phyloP scores from a whole-genome alignment of 2,329 filamentous ascomycete genomes.

The Pestalotiopsis fici region DNA sequence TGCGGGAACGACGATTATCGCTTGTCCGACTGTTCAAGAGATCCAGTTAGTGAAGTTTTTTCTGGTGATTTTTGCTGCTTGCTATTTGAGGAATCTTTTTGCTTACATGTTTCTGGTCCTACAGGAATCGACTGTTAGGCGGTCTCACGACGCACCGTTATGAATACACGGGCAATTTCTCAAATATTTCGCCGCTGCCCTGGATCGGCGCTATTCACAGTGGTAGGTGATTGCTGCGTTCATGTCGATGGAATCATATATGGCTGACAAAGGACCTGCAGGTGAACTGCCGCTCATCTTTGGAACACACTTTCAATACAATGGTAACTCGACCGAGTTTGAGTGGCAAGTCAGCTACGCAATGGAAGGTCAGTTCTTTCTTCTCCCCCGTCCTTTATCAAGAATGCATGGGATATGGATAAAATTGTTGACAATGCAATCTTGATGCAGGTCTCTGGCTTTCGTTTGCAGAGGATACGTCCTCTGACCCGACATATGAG shows the following conservation, averaged over 20 bases:
- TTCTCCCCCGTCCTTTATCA: too few relatives aligned
- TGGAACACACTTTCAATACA: constrained; percentile 28
- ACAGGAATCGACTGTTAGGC: neutral
- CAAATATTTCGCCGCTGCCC: constrained; percentile 29
- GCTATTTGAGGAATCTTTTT: too few relatives aligned
- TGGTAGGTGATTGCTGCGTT: constrained; percentile 13
- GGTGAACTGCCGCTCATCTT: constrained; percentile 31
- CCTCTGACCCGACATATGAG: neutral
- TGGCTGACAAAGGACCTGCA: neutral
- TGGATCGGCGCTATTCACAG: constrained; percentile 32
- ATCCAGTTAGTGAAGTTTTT: constrained; percentile 1
- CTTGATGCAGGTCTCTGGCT: neutral
- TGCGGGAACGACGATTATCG: neutral
- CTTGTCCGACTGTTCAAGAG: constrained; percentile 10
- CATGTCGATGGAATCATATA: neutral
- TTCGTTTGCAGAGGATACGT: neutral
- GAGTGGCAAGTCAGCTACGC: constrained; percentile 26
- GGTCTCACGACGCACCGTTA: constrained; percentile 31
- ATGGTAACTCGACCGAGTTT: constrained; percentile 28
- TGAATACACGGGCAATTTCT: constrained; percentile 36
- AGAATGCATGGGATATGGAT: too few relatives aligned
- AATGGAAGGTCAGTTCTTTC: constrained; percentile 24
- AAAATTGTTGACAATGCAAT: too few relatives aligned
- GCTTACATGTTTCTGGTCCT: neutral
- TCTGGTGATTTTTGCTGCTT: neutral